These are phyloP conservation scores for Hypoxylon perforatum DNA, from an alignment of 495 filamentous ascomycete species.

Conservation along the genomic window DNA sequence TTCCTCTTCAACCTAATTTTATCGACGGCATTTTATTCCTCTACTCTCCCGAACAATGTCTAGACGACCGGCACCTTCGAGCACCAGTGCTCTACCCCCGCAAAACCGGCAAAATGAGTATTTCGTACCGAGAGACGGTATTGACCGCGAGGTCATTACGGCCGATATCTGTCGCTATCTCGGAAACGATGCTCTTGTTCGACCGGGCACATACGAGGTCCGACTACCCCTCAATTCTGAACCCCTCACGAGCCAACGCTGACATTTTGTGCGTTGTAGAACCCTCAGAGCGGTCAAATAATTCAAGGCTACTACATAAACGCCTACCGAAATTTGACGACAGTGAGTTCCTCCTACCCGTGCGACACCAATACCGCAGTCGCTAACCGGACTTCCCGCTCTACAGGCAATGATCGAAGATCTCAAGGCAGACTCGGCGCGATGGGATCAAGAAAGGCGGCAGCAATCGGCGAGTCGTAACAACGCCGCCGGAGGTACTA, in stretches of 20 bases:
- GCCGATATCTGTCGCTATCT: constrained; percentile 95
- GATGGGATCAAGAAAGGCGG: constrained; percentile 80
- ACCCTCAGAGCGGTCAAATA: constrained; percentile 65
- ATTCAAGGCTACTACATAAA: constrained; percentile 84
- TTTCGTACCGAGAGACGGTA: constrained; percentile 89
- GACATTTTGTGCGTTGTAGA: constrained; percentile 38
- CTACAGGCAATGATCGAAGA: constrained; percentile 87
- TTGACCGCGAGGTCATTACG: constrained; percentile 92
- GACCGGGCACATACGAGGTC: constrained; percentile 86
- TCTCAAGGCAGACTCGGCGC: constrained; percentile 81
- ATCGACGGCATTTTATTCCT: constrained; percentile 44
- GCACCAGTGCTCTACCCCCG: constrained; percentile 45
- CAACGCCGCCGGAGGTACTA: constrained; percentile 66
- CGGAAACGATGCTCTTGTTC: constrained; percentile 89
- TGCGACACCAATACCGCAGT: constrained; percentile 9
- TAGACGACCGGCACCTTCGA: constrained; percentile 46
- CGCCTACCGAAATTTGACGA: constrained; percentile 86
- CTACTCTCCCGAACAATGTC: constrained; percentile 44
- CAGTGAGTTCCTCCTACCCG: constrained; percentile 65
- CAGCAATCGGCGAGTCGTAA: constrained; percentile 57
- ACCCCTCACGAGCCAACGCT: constrained; percentile 24
- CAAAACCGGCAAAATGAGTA: constrained; percentile 79
- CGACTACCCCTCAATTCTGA: constrained; percentile 43
- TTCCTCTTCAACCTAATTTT: constrained; percentile 29
- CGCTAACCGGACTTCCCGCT: constrained; percentile 22